A percentile compares a stretch with the other conserved stretches of the same genome.
phyloP scores from a whole-genome alignment of 805 yeast species.

The Wickerhamiella dianesei region DNA sequence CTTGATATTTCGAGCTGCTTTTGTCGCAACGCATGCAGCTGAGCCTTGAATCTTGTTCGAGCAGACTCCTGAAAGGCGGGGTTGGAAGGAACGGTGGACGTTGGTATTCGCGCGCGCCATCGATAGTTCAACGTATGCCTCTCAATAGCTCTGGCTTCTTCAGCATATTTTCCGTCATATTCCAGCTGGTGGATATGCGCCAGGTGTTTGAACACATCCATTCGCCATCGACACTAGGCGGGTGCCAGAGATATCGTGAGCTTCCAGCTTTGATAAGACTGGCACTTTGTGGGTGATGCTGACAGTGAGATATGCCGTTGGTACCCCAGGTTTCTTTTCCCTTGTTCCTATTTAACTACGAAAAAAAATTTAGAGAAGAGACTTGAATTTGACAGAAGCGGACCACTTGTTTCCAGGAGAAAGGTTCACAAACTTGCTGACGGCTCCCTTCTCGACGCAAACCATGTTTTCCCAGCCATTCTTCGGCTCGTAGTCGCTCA shows the following conservation, averaged over 20 bases:
- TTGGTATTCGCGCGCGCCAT: conserved; percentile 4
- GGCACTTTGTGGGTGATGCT: background rate
- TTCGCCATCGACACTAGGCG: background rate
- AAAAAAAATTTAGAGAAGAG: conserved; percentile 2
- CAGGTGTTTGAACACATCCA: background rate
- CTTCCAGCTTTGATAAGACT: background rate
- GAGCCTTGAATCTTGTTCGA: background rate
- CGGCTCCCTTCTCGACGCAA: conserved; percentile 91
- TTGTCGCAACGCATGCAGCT: background rate
- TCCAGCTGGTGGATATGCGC: background rate
- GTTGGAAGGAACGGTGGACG: background rate
- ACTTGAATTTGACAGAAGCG: conserved; percentile 27
- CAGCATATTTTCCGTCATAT: background rate
- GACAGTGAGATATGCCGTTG: no score
- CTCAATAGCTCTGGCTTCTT: conserved; percentile 3
- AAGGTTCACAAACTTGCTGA: conserved; percentile 49
- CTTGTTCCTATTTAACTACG: no score
- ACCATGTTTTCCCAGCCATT: conserved; percentile 75
- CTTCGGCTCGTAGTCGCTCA: conserved; percentile 84
- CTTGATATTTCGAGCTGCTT: background rate
- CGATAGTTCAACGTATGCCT: conserved; percentile 2
- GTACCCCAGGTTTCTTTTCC: no score
- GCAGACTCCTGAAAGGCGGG: background rate
- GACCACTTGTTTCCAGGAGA: conserved; percentile 65
- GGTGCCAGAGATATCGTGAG: background rate